Percentiles rank a stretch among this genome's conserved stretches.
Conservation (phyloP, 2,329 filamentous ascomycete species). For the Corniculantispora saksenae region DNA sequence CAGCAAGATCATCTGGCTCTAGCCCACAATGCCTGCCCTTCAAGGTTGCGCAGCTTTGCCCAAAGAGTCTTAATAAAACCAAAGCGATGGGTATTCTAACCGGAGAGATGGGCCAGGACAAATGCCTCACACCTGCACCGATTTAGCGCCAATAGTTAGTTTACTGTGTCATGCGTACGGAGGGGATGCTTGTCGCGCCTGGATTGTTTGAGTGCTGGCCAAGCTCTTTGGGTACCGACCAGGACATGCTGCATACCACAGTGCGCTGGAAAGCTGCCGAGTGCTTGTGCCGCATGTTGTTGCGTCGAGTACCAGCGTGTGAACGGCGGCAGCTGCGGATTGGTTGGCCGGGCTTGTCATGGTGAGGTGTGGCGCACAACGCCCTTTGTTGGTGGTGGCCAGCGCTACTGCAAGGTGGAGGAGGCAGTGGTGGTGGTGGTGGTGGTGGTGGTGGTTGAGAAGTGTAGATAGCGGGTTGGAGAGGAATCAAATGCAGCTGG, state of each 20-base stretch:
- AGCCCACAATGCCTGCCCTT: not conserved
- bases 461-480: not conserved
- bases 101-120: not conserved
- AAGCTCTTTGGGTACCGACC: not conserved
- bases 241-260: not conserved
- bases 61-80: not conserved
- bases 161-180: no score
- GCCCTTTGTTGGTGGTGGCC: not conserved
- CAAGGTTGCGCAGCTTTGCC: conserved; percentile 12
- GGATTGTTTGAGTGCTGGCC: not conserved
- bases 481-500: not conserved
- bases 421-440: no score
- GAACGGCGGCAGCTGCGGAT: not conserved
- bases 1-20: conserved; percentile 4
- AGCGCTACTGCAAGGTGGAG: not conserved
- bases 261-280: not conserved
- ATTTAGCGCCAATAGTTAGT: no score
- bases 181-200: not conserved
- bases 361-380: not conserved
- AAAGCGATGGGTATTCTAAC: not conserved
- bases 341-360: not conserved
- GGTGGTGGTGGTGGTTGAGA: no score
- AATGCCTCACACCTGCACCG: not conserved
- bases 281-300: not conserved
- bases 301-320: not conserved